Evolutionary conservation across 106 monocot genomes (phyloP), one percentile per base, ranked within the genome.

Genomic region (Dendrobium officinale): DNA sequence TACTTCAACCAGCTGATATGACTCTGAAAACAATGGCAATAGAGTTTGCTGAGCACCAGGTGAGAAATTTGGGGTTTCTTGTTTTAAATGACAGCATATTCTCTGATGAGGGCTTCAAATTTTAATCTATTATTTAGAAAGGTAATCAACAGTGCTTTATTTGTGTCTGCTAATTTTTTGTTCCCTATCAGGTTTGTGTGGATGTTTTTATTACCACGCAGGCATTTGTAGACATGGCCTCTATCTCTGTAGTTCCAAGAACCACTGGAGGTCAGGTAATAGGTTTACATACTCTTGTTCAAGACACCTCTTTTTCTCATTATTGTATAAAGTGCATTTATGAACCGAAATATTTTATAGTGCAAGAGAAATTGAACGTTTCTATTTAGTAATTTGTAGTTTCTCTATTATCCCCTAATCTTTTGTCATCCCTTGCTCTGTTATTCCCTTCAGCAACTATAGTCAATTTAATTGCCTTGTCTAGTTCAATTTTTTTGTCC

Each of bases 11-110:
- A 42, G 89, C 84, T 45, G 98, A 99, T 77, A 92, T 91, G 79
- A 90, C 91, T 83, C 61, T 95, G 19, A 99, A 91, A 82, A 88
- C 91, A 42, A 99, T 99, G 98, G 94, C 98, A 56, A 81, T 92
- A 43, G 98, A 99, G 81, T 99, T 99, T 90, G 98, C 98, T 79
- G 98, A 99, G 78, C 86, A 90, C 82, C 98, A 99, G 90, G 98
- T 99, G 43, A 85, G 64, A 85, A 51, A 19, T 7, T n/a, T 43
- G 42, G 3, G 20, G 6, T 74, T 27, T 31, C 18, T 33, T 4
- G 40, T 41, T 43, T 74, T 27, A 31, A 37, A 70, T 31, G 9
- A 1, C 6, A 68, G 24, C 6, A n/a, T 31, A 68, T 27, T 68
- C 68, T 68, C 51, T 43, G 10, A 19, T 33, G 13, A 70, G 70